These are phyloP conservation scores for Chalciporus pseudorubinellus DNA, from an alignment of 768 basidiomycete species.

Conservation along the genomic window DNA sequence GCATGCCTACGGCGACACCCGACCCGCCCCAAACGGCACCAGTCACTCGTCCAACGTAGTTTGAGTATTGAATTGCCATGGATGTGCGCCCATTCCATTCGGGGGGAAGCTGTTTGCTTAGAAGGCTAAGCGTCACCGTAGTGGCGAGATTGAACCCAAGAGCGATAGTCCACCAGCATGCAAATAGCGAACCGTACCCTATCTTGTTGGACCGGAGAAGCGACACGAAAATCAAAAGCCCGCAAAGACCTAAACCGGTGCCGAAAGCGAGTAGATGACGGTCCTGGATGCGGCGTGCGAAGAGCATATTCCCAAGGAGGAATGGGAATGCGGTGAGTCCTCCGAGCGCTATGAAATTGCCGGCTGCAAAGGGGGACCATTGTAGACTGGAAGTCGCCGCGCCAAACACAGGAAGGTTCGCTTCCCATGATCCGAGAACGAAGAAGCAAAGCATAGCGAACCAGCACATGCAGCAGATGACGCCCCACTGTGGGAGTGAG, in stretches of 20 bases:
- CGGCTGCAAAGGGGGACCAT: conserved; percentile 62
- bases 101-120: conserved; percentile 67
- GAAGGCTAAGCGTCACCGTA: conserved; percentile 62
- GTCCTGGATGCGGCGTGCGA: conserved; percentile 59
- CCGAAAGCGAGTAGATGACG: conserved; percentile 56
- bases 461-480: conserved; percentile 65
- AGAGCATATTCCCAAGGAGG: conserved; percentile 57
- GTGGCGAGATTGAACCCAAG: conserved; percentile 74
- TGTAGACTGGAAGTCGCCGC: conserved; percentile 40
- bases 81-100: conserved; percentile 57
- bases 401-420: conserved; percentile 63
- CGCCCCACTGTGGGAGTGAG: conserved; percentile 45
- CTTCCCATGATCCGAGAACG: conserved; percentile 67
- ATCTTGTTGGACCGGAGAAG: conserved; percentile 42
- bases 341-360: conserved; percentile 69
- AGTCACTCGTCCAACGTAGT: conserved; percentile 60
- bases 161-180: conserved; percentile 50
- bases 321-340: conserved; percentile 63
- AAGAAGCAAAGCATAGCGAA: conserved; percentile 70
- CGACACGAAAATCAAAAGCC: conserved; percentile 49
- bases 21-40: conserved; percentile 70
- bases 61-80: conserved; percentile 66
- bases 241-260: conserved; percentile 46
- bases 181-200: conserved; percentile 46
- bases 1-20: conserved; percentile 54